Base-by-base conservation (phyloP, 2,329 filamentous ascomycete species). In the Xylariaceae sp. region DNA sequence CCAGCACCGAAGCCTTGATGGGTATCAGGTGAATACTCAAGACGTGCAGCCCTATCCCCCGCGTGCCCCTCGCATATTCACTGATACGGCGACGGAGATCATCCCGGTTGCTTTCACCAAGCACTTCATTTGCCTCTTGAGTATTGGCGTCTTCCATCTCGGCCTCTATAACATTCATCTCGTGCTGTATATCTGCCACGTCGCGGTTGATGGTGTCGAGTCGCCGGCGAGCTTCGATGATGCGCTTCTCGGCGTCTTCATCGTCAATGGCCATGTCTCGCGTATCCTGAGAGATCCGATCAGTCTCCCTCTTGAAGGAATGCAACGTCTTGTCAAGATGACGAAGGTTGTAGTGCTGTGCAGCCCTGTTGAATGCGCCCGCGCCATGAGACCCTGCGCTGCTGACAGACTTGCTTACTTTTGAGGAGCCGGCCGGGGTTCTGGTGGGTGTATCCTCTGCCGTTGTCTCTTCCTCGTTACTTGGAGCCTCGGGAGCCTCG, bases 11-110 rank as follows among this genome's bases (percentile, higher is more conserved):
- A 3, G 75, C 63, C 50, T 72, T 77, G 44, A 77, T 63, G 0
- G 77, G 77, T 21, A 83, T 67, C 19, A 77, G 62, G 45, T 77
- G 64, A 17, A 81, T 62, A 35, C 64, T 64, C 13, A 83, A 59
- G 2, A 63, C 64, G 32, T 71, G 56, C 2, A 83, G 60, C 2
- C 68, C 59, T 10, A 81, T 56, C 2, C 78, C 78, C 43, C 78
- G 65, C 2, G 73, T 78, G 3, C 62, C 56, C 19, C 73, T 67
- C 25, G 75, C 56, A 49, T 81, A 83, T 12, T 73, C 67, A 22
- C 56, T 63, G 32, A 68, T 64, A 31, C 44, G 40, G 32, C 42
- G 36, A 31, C 39, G 31, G 28, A 50, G 36, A 23, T 49, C 38
- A 34, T 53, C 49, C 13, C 45, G 35, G 8, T 35, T 41, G n/a